Base-by-base conservation (phyloP, 352 stramenopile species). In the Thalassiosira ordinaria region DNA sequence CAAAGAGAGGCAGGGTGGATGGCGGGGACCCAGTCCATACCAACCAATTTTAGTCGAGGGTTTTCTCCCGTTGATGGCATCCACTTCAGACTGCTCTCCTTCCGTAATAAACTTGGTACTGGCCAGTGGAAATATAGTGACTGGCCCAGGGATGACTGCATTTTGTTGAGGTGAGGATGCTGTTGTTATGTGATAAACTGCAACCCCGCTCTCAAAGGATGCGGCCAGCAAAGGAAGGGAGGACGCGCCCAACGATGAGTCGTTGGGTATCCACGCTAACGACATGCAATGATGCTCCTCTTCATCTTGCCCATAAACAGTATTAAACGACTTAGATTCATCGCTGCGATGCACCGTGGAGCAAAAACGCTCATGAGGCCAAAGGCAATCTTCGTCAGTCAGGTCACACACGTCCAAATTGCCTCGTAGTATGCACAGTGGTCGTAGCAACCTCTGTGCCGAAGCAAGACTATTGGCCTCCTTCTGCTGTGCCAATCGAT, bases 151-250 rank as follows among this genome's bases (percentile, higher is more conserved):
- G n/a, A n/a, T n/a, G n/a, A n/a, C n/a, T n/a, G n/a, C n/a, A n/a
- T n/a, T n/a, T n/a, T n/a, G n/a, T n/a, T n/a, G n/a, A n/a, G n/a
- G n/a, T n/a, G n/a, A n/a, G n/a, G n/a, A n/a, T n/a, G n/a, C n/a
- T 47, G 7, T 22, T 14, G 16, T 26, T 18, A 94, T 77, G 64
- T 91, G 86, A 62, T 90, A 94, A 8, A 94, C 49, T 55, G 81
- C 84, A 16, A 93, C 56, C 1, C 85, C 89, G 65, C 78, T 82
- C 46, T 82, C 71, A 79, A 88, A 94, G 47, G 80, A 56, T 29
- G 81, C 86, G 1, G 84, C 86, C 8, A 94, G 66, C 18, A 92
- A 44, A 9, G 84, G 67, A 6, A 85, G 51, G 6, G 41, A 31
- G 4, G 77, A 87, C 61, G 80, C 77, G 44, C 57, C 75, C 49